Evolutionary conservation across 202 grass and related monocot species (phyloP).

Genomic region (Setaria viridis): DNA sequence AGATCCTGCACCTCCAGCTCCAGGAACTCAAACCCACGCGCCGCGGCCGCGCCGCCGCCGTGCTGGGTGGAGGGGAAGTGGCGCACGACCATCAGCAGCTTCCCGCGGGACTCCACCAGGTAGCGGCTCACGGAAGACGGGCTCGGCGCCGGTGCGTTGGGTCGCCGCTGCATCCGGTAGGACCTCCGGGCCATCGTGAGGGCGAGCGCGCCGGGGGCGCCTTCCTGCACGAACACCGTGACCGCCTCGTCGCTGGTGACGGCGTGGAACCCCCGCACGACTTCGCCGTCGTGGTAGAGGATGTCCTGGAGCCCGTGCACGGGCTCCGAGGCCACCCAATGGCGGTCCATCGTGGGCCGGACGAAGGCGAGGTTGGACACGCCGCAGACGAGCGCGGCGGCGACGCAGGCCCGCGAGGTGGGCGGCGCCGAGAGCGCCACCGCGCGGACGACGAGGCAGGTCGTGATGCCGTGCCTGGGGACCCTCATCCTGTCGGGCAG

Average conservation of each 20-base stretch:
- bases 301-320: background rate
- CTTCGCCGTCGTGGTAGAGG: background rate
- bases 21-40: background rate
- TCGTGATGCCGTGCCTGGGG: background rate
- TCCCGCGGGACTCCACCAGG: background rate
- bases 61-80: background rate
- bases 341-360: background rate
- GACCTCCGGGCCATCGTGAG: background rate
- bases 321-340: background rate
- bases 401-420: background rate
- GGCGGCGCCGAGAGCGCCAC: slow-evolving; percentile 7
- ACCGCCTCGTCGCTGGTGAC: background rate
- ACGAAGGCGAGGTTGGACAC: background rate
- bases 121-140: background rate
- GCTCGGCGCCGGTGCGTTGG: background rate
- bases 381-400: background rate
- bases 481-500: background rate
- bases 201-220: background rate
- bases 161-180: background rate
- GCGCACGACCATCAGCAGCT: background rate
- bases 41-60: background rate
- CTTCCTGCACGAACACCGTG: background rate
- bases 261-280: background rate
- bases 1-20: background rate
- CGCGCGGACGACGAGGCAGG: background rate